Evolutionary conservation across 2,329 filamentous ascomycete species (phyloP), one percentile per base, ranked within the genome.

Genomic region (Parastagonospora avenae): DNA sequence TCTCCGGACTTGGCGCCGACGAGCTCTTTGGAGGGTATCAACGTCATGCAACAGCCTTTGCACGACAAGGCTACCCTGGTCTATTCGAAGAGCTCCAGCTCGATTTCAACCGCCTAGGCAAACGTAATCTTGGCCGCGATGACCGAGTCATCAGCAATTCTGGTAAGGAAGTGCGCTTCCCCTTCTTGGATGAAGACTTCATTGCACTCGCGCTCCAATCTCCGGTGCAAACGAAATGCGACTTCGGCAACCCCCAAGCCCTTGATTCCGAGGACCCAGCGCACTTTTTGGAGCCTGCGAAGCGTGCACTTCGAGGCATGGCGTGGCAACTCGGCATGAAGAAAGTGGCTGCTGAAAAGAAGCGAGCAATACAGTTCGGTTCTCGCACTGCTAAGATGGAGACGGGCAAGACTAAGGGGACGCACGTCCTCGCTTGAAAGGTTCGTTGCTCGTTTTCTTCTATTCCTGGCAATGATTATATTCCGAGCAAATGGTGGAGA

Each of bases 21-120:
- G 94, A 99, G 75, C 83, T 99, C 1, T 97, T 99, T 69, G 94
- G 90, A 12, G 94, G 94, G 7, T 99, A 99, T 70, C 86, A 85
- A 8, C 86, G 95, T 7, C 94, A 99, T 65, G 83, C 85, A 2
- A 85, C 85, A 3, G 91, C 92, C 0, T 97, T 89, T 68, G 77
- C 80, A 6, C 83, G 88, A 7, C 76, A 77, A 14, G 89, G 91
- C 0, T 91, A 91, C 60, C 54, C 75, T 0, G 90, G 88, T 0
- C 82, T 99, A 1, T 76, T 92, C 4, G 84, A 90, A 1, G 93
- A 99, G 74, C 82, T 99, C 4, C 85, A 89, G 52, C 80, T 97
- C 2, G 94, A 99, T 55, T 88, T 97, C 32, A 80, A 84, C 41
- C 85, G 95, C 19, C 84, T 99, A 1, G 92, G 93, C 1, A 91